A percentile compares a stretch with the other conserved stretches of the same genome.
phyloP scores from a whole-genome alignment of 75 land plant species.

The Pinus tabuliformis region DNA sequence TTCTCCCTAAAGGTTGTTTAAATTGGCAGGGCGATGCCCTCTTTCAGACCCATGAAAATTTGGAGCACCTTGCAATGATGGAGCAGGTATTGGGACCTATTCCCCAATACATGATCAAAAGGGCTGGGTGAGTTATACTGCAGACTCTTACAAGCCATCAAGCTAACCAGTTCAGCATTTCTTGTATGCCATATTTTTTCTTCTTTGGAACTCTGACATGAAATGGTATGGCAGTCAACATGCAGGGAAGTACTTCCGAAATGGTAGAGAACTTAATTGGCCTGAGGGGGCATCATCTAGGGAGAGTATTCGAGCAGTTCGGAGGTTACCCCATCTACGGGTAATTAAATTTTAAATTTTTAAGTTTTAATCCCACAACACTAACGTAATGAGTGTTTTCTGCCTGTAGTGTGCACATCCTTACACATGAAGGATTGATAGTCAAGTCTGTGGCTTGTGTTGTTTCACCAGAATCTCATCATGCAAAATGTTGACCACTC shows the following conservation, averaged over 20 bases:
- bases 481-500: conserved; percentile 39
- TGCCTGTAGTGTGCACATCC: not conserved
- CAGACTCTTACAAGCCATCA: too few species aligned
- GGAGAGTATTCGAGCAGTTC: conserved; percentile 78
- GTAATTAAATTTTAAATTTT: conserved; percentile 15
- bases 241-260: conserved; percentile 54
- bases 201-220: too few species aligned
- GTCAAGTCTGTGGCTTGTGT: not conserved
- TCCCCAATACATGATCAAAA: conserved; percentile 55
- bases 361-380: not conserved
- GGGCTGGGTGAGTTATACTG: conserved; percentile 55
- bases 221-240: too few species aligned
- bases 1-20: too few species aligned
- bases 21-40: conserved; percentile 68
- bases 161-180: too few species aligned
- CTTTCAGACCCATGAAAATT: conserved; percentile 88
- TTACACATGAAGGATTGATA: not conserved
- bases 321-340: conserved; percentile 59
- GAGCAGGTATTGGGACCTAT: conserved; percentile 79
- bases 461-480: conserved; percentile 14
- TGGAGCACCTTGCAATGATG: conserved; percentile 96
- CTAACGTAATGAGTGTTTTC: not conserved
- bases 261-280: conserved; percentile 66
- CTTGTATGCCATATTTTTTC: too few species aligned
- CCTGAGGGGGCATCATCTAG: conserved; percentile 77